Evolutionary conservation across 2,329 filamentous ascomycete genomes (phyloP), one percentile per base, ranked within the genome.

Genomic region (Colletotrichum gigasporum): DNA sequence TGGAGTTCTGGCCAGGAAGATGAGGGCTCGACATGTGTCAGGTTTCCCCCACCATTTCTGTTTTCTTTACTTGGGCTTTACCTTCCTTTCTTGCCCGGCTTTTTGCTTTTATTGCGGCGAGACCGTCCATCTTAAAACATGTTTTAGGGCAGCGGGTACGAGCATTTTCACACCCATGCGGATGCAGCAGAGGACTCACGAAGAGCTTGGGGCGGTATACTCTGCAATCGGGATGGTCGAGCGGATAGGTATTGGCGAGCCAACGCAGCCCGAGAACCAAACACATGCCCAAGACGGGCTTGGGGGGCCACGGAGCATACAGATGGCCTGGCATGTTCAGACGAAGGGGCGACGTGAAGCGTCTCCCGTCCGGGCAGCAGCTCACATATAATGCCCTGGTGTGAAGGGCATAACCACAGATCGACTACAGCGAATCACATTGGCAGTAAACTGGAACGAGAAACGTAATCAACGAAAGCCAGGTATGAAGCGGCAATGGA

Each of bases 1-100:
- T 48, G 61, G 55, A 60, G 26, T 22, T 44, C 16, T 8, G 16
- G n/a, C n/a, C n/a, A 51, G 32, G 20, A 18, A 35, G n/a, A 51
- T 34, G 20, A 41, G 18, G 26, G 42, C 9, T 45, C 22, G 30
- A 35, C 47, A 51, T 37, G 44, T n/a, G n/a, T n/a, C n/a, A n/a
- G 35, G n/a, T 58, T 12, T 34, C 41, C 14, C 3, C 32, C n/a
- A n/a, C n/a, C n/a, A n/a, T 26, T 22, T 37, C 28, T 47, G 26
- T 20, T 30, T 18, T 20, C n/a, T 35, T 18, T 14, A 10, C n/a
- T 24, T 26, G 26, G n/a, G n/a, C 28, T 7, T 10, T 10, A 18
- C 6, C 11, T 35, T 12, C 34, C n/a, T n/a, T 35, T 16, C 52
- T 42, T n/a, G 47, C 48, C 58, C 14, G 45, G 9, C 12, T 6